Conservation (phyloP, 345 rosid genomes). For the Rhodamnia rubescens region DNA sequence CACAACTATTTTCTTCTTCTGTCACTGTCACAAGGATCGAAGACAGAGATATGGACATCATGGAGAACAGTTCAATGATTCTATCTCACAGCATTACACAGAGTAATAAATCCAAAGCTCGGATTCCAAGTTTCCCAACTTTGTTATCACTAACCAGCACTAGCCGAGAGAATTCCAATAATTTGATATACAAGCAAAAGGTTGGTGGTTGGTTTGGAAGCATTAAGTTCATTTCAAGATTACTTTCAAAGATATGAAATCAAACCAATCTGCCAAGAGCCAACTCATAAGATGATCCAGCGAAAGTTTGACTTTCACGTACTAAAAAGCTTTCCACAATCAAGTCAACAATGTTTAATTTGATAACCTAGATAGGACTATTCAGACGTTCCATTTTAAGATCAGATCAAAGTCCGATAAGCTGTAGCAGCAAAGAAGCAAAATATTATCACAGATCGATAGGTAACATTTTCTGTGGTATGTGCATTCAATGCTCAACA, state of each 20-base stretch:
- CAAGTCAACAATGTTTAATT: not conserved
- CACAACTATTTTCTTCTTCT: not conserved
- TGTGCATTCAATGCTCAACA: not conserved
- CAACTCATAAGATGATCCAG: not conserved
- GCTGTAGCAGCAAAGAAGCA: not conserved
- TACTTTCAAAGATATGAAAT: not conserved
- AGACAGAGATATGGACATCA: not conserved
- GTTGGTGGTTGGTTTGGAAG: not conserved
- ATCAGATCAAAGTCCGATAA: not conserved
- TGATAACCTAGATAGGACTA: not conserved
- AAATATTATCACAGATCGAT: not conserved
- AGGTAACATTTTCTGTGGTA: not conserved
- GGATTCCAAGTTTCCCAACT: not conserved
- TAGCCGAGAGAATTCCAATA: not conserved
- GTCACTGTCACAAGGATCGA: not conserved
- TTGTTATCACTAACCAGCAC: not conserved
- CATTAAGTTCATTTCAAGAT: not conserved
- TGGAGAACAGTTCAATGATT: not conserved
- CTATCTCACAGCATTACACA: not conserved
- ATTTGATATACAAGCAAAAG: not conserved
- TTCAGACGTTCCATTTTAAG: not conserved
- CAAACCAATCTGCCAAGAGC: not conserved
- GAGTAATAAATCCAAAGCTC: not conserved
- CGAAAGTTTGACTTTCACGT: not conserved
- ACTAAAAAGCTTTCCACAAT: not conserved